Evolutionary conservation across 768 basidiomycete species (phyloP), one percentile per base, ranked within the genome.

Genomic region (Auricularia sp.): DNA sequence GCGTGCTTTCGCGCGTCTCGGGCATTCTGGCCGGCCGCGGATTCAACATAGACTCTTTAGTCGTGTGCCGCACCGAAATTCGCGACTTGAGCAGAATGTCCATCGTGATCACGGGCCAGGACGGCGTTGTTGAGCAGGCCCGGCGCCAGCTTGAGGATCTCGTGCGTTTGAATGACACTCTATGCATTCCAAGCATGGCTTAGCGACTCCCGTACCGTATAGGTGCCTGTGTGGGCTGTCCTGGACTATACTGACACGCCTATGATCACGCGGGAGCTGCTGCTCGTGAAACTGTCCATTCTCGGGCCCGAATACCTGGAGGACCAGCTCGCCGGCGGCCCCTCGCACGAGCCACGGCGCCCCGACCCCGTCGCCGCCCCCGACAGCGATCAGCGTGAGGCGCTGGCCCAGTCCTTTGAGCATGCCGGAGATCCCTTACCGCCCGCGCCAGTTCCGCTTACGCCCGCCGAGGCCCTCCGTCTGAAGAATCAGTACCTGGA

Each of bases 161-260:
- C 69, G 96, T 97, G 72, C 67, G 92, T 82, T 18, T 11, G 47
- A 29, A 14, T 62, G 45, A 64, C 45, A 35, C 16, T 11, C 34
- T 35, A 29, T 29, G 29, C 29, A 29, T 29, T 2, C 2, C 29
- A 29, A 29, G 29, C 29, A 29, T 29, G 29, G 29, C 29, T 29
- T 3, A 29, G 29, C 29, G 29, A 29, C 29, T 29, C 29, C 29
- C 29, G 29, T 29, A 29, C 29, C 29, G 29, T 29, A 29, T 62
- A 97, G 96, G 95, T 99, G 34, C 97, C 96, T 62, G 97, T 99
- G 3, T 99, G 97, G 97, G 97, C 96, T 35, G 97, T 99, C 37
- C 81, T 99, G 66, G 95, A 99, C 77, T 99, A 98, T 75, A 98
- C 96, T 21, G 83, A 95, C 67, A 98, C 94, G 29, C 85, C 83